Evolutionary conservation across 306 rosid species (phyloP).

Genomic region (Glycine soja): DNA sequence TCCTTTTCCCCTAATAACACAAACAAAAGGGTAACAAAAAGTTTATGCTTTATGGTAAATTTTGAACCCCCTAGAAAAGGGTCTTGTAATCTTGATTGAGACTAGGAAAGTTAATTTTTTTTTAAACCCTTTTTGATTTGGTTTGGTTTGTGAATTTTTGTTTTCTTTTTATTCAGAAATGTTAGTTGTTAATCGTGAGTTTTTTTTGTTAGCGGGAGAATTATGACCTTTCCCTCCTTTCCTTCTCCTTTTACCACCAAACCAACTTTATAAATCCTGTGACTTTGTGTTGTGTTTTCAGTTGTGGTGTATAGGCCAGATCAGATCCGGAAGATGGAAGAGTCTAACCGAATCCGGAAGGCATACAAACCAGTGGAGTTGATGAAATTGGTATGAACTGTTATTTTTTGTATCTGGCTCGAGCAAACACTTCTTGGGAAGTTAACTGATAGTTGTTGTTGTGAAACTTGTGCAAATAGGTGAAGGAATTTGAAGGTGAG

Average conservation of each 20-base stretch:
- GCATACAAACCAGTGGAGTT: slow-evolving; percentile 75
- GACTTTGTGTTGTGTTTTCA: slow-evolving; percentile 43
- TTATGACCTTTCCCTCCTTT: no score
- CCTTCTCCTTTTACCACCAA: no score
- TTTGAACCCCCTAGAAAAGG: slow-evolving; percentile 4
- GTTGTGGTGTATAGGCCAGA: slow-evolving; percentile 80
- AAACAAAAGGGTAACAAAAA: neutral
- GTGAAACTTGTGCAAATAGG: slow-evolving; percentile 56
- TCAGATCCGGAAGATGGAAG: slow-evolving; percentile 93
- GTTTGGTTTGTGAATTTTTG: neutral
- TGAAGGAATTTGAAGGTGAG: slow-evolving; percentile 68
- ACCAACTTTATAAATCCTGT: no score
- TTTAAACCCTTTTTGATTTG: neutral
- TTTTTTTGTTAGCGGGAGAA: no score
- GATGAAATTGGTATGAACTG: slow-evolving; percentile 67
- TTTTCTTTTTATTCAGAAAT: no score
- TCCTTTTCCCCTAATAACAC: neutral
- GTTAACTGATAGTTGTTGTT: slow-evolving; percentile 38
- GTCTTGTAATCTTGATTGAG: slow-evolving; percentile 8
- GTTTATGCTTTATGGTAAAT: slow-evolving; percentile 16
- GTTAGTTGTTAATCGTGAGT: no score
- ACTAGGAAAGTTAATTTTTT: neutral
- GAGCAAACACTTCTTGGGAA: slow-evolving; percentile 35
- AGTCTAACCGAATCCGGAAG: slow-evolving; percentile 73
- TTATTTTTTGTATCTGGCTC: neutral